A percentile compares a stretch with the other conserved stretches of the same genome.
phyloP scores from a whole-genome alignment of 164 flowering plant species.

The Akebia trifoliata region DNA sequence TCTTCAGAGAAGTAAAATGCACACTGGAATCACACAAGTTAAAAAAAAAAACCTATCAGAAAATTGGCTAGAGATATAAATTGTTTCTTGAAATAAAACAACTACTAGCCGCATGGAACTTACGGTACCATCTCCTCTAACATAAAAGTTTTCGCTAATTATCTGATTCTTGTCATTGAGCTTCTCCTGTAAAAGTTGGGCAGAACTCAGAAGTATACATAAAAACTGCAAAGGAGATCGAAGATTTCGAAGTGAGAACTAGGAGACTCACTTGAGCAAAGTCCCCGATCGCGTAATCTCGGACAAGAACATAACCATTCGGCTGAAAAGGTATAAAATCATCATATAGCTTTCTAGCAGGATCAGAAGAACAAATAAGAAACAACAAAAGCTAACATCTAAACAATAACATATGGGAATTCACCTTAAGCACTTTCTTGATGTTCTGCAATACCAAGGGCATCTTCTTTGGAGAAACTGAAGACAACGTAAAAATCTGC shows the following conservation, averaged over 20 bases:
- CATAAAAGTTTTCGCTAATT: conserved; percentile 40
- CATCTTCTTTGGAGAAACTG: conserved; percentile 97
- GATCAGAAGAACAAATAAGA: not conserved
- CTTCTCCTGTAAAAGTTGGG: conserved; percentile 28
- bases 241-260: not conserved
- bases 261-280: conserved; percentile 76
- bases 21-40: conserved; percentile 24
- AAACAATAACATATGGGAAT: not conserved
- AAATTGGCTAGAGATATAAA: not conserved
- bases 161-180: conserved; percentile 31
- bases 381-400: not conserved
- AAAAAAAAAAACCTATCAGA: conserved; percentile 7
- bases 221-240: not conserved
- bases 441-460: conserved; percentile 66
- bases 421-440: conserved; percentile 74
- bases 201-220: not conserved
- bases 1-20: conserved; percentile 44
- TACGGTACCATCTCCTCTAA: conserved; percentile 54
- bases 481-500: conserved; percentile 92
- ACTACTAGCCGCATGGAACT: conserved; percentile 18
- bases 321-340: conserved; percentile 50
- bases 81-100: not conserved
- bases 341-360: not conserved
- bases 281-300: conserved; percentile 94
- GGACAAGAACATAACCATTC: conserved; percentile 71